phyloP scores from a whole-genome alignment of 768 basidiomycete genomes.

The Mrakia gelida region DNA sequence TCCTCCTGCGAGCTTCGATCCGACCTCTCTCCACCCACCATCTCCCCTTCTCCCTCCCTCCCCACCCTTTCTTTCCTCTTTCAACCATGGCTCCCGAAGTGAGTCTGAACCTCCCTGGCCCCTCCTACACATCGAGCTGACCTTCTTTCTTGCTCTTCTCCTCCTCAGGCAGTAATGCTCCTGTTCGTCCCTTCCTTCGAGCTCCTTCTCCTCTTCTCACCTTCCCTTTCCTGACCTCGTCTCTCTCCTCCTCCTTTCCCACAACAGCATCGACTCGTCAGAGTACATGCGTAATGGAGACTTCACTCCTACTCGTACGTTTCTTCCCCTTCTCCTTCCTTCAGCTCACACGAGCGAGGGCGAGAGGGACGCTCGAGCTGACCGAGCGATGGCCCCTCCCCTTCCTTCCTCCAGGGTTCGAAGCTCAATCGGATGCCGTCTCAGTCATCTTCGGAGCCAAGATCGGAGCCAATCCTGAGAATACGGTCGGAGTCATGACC shows the following conservation, averaged over 20 bases:
- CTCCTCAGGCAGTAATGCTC: slow-evolving; percentile 93
- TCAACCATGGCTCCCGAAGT: slow-evolving; percentile 30
- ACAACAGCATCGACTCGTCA: slow-evolving; percentile 75
- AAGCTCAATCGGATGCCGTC: slow-evolving; percentile 87
- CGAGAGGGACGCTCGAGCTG: slow-evolving; percentile 50
- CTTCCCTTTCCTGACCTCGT: neutral
- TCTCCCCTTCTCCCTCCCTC: neutral
- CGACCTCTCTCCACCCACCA: neutral
- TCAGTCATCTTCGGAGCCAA: slow-evolving; percentile 86
- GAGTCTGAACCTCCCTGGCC: neutral
- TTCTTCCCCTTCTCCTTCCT: neutral
- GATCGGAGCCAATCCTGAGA: slow-evolving; percentile 93
- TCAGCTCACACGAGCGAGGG: neutral
- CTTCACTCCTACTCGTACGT: slow-evolving; percentile 20
- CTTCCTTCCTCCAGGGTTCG: slow-evolving; percentile 54
- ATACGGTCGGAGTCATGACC: slow-evolving; percentile 94
- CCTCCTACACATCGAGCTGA: slow-evolving; percentile 23
- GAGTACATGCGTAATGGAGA: slow-evolving; percentile 93
- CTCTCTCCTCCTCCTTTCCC: neutral
- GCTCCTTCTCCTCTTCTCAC: slow-evolving; percentile 19
- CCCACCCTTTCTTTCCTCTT: neutral
- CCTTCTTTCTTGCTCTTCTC: slow-evolving; percentile 46
- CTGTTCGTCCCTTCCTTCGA: slow-evolving; percentile 46
- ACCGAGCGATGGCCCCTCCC: slow-evolving; percentile 42
- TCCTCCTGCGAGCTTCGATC: no score